Evolutionary conservation across 768 basidiomycete genomes (phyloP), one percentile per base, ranked within the genome.

Genomic region (Cubamyces lactineus): DNA sequence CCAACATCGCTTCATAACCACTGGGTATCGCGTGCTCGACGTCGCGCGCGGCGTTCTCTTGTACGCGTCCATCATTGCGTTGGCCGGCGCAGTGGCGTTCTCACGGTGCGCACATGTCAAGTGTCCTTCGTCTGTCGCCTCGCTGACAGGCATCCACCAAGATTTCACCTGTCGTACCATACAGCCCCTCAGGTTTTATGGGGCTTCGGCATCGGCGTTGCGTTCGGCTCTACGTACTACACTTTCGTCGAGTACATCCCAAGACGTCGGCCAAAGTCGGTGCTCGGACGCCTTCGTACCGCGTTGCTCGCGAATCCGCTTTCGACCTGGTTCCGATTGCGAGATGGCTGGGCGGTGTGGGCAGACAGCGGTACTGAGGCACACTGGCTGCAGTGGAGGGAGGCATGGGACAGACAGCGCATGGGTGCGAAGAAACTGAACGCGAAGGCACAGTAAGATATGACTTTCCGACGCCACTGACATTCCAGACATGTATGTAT

Each of bases 331-430:
- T 71, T 90, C 38, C 82, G 85, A 50, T 75, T 94, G 45, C 81
- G 90, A 50, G 92, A 94, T 69, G 90, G 92, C 6, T 94, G 92
- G 92, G 82, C 79, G 12, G 77, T 92, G 1, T 94, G 90, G 88
- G 67, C 77, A 3, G 92, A 94, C 71, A 88, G 87, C n/a, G 92
- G 92, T 2, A 79, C 82, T 24, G 89, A 89, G 70, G 76, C 68
- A 21, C 90, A 91, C 64, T 94, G 90, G 88, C 68, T 72, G 60
- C 72, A 74, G 26, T 94, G 92, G 92, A 81, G 82, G 63, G 66
- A 67, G 17, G 77, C 79, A 67, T 89, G 87, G 82, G 82, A 85
- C 45, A 77, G 72, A 54, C 77, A 70, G 57, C 54, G 64, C 39
- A 38, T 57, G n/a, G 58, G 13, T 11, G 54, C 55, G 50, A 57